Percentiles rank a stretch among this genome's conserved stretches.
Evolutionary conservation across 2,329 filamentous ascomycete species (phyloP).

Genomic region (Amauroascus verrucosus): DNA sequence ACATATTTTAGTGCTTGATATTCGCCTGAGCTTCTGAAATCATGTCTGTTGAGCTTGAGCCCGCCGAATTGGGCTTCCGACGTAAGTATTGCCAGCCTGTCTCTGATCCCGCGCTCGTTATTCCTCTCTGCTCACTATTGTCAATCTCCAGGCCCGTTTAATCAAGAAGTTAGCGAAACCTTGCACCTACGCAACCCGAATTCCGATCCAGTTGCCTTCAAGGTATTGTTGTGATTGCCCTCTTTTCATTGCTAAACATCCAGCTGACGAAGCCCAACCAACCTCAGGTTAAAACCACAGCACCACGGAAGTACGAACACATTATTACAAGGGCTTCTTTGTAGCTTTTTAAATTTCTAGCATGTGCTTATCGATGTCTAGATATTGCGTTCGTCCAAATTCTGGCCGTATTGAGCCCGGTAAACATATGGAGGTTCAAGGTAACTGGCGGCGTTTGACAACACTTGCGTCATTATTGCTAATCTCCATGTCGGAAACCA

Average conservation of each 20-base stretch:
- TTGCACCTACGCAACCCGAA: slow-evolving; percentile 51
- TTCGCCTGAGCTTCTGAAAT: slow-evolving; percentile 25
- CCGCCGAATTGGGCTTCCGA: slow-evolving; percentile 82
- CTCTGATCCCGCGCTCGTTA: not conserved
- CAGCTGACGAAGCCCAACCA: slow-evolving; percentile 21
- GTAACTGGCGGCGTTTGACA: slow-evolving; percentile 38
- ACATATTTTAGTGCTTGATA: slow-evolving; percentile 18
- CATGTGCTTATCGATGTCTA: slow-evolving; percentile 34
- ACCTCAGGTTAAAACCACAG: slow-evolving; percentile 88
- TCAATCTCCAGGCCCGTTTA: slow-evolving; percentile 47
- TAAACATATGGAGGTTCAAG: slow-evolving; percentile 81
- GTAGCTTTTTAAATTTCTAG: not conserved
- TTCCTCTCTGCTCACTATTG: slow-evolving; percentile 15
- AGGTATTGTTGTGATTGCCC: slow-evolving; percentile 34
- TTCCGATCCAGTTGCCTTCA: slow-evolving; percentile 52
- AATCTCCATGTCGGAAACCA: slow-evolving; percentile 28
- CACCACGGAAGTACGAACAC: slow-evolving; percentile 81
- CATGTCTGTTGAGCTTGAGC: slow-evolving; percentile 95
- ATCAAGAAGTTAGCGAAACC: slow-evolving; percentile 52
- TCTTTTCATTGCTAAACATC: not conserved
- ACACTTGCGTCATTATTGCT: not conserved
- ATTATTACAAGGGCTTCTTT: slow-evolving; percentile 3
- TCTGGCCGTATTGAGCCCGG: slow-evolving; percentile 90
- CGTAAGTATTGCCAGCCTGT: slow-evolving; percentile 43
- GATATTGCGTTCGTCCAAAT: slow-evolving; percentile 96